Base-by-base conservation (phyloP, 495 filamentous ascomycete species). In the Penicillium canariense region DNA sequence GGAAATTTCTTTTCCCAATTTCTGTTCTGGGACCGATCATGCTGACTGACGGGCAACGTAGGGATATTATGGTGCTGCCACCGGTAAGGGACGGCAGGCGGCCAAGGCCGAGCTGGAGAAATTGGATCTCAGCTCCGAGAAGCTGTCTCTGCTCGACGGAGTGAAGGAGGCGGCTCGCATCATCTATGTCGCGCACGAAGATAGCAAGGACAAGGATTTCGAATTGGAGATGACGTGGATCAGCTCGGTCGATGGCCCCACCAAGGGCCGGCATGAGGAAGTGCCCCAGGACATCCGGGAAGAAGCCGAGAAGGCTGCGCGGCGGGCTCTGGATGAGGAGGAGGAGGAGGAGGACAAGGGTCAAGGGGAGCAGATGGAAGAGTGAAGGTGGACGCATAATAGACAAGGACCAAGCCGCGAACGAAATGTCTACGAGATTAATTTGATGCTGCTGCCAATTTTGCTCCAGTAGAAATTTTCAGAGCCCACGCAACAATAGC, bases 201-300 rank as follows among this genome's bases (percentile, higher is more conserved):
- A 98, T 66, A 96, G 89, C 81, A 88, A 89, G 69, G 94, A 98
- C 73, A 98, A 97, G 78, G 95, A 98, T 28, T 97, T 97, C 61
- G 95, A 98, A 81, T 77, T 98, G 30, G 94, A 98, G 79, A 96
- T 98, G 94, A 91, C 88, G 56, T 98, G 94, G 94, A 86, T 97
- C 60, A 95, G 89, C 71, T 83, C 80, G 18, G 62, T 82, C 38
- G 83, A 87, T 39, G 90, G 90, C 12, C 88, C 90, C n/a, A 95
- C 91, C 32, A 91, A 93, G 73, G 91, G 91, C 46, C 84, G 81
- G 55, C 94, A 98, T 66, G 82, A 90, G 71, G 90, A 92, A 68
- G 94, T 98, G 38, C 94, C 94, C 51, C 90, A 87, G 76, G 87
- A 87, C 50, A 71, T 97, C 35, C 75, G 87, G 18, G 92, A 96